Conservation (phyloP, 2,329 filamentous ascomycete species). For the Aspergillus uvarum region DNA sequence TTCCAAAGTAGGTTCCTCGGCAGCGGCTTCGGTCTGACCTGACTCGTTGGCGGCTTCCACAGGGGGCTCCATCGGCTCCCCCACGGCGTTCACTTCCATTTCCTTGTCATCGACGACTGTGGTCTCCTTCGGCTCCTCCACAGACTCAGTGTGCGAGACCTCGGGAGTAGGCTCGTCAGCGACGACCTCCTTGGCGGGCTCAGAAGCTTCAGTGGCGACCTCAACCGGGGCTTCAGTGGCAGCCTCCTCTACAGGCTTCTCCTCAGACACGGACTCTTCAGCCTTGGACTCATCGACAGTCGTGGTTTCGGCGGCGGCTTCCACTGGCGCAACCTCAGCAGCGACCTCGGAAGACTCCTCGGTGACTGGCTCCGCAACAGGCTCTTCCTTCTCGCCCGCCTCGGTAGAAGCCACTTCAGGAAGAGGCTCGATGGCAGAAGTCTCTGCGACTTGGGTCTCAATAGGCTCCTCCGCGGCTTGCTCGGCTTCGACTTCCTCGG, state of each 20-base stretch:
- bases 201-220: background rate
- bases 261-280: slow-evolving; percentile 3
- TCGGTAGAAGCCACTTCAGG: background rate
- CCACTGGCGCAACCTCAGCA: background rate
- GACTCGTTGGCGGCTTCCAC: slow-evolving; percentile 6
- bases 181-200: background rate
- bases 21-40: background rate
- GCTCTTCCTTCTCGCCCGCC: slow-evolving; percentile 3
- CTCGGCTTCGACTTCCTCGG: slow-evolving; percentile 6
- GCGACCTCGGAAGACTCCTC: background rate
- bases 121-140: slow-evolving; percentile 4
- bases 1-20: slow-evolving; percentile 6
- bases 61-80: slow-evolving; percentile 4
- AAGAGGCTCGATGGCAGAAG: background rate
- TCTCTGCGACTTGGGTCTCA: slow-evolving; percentile 6
- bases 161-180: background rate
- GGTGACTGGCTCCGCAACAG: slow-evolving; percentile 6
- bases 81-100: background rate
- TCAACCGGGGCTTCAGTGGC: background rate
- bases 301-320: slow-evolving; percentile 4
- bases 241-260: slow-evolving; percentile 2
- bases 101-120: background rate
- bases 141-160: background rate
- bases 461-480: slow-evolving; percentile 5
- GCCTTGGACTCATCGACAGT: slow-evolving; percentile 8